Percentiles rank a stretch among this genome's conserved stretches.
Evolutionary conservation across 305 asterid species (phyloP).

Genomic region (Fraxinus platypoda): DNA sequence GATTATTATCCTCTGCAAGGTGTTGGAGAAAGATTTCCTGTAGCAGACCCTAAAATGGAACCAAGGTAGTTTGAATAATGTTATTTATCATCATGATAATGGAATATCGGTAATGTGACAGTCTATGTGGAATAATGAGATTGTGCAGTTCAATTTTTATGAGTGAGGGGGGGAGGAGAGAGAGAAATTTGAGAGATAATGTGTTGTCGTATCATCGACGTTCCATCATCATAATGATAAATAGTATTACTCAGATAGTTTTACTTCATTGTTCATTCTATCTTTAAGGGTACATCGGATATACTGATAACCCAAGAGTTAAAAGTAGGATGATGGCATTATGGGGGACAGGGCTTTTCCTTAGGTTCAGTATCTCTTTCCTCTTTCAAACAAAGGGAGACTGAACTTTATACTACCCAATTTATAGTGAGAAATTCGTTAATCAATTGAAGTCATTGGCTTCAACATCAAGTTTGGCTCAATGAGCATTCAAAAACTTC

Average conservation of each 20-base stretch:
- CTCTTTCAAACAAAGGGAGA: not conserved
- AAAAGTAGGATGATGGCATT: not conserved
- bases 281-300: not conserved
- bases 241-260: slow-evolving; percentile 4
- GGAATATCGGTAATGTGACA: not conserved
- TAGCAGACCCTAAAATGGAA: slow-evolving; percentile 71
- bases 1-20: slow-evolving; percentile 81
- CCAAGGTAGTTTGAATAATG: slow-evolving; percentile 47
- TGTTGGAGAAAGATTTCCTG: slow-evolving; percentile 83
- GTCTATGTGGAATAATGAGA: not conserved
- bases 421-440: not conserved
- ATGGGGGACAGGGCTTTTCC: not conserved
- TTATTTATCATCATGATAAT: not conserved
- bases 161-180: not conserved
- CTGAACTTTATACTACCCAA: not conserved
- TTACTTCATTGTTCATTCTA: not conserved
- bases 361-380: not conserved
- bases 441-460: not conserved
- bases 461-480: not conserved
- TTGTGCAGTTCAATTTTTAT: no score
- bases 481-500: not conserved
- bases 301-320: not conserved
- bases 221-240: not conserved
- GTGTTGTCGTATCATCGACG: no score
- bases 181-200: not conserved